These are phyloP conservation scores for Suillus plorans DNA, from an alignment of 768 basidiomycete species.

Conservation along the genomic window DNA sequence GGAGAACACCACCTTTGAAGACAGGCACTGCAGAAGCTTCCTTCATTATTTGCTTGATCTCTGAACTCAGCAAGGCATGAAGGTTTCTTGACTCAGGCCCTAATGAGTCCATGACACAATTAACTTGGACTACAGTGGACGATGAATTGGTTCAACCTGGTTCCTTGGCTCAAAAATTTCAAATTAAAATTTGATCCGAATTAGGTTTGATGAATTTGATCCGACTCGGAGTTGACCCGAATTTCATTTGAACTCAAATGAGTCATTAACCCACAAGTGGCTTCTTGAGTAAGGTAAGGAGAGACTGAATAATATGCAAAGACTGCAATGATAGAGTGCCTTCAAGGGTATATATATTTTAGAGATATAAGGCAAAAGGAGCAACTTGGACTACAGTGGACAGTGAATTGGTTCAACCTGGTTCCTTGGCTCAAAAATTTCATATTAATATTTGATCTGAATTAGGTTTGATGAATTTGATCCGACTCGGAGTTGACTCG, in stretches of 20 bases:
- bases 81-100: neutral
- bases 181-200: neutral
- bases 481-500: neutral
- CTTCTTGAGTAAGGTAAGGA: no score
- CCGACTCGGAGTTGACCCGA: neutral
- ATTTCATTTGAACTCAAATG: neutral
- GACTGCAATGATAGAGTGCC: no score
- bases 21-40: neutral
- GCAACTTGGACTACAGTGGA: neutral
- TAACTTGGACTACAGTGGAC: neutral
- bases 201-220: neutral
- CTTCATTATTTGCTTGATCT: neutral
- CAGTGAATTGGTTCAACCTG: neutral
- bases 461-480: neutral
- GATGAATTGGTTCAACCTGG: neutral
- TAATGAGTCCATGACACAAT: neutral
- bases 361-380: no score
- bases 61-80: neutral
- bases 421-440: neutral
- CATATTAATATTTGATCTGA: neutral
- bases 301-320: no score
- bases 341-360: no score
- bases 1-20: neutral
- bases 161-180: neutral
- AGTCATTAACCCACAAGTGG: no score